phyloP scores from a whole-genome alignment of 306 rosid genomes.

The Citrullus mucosospermus region DNA sequence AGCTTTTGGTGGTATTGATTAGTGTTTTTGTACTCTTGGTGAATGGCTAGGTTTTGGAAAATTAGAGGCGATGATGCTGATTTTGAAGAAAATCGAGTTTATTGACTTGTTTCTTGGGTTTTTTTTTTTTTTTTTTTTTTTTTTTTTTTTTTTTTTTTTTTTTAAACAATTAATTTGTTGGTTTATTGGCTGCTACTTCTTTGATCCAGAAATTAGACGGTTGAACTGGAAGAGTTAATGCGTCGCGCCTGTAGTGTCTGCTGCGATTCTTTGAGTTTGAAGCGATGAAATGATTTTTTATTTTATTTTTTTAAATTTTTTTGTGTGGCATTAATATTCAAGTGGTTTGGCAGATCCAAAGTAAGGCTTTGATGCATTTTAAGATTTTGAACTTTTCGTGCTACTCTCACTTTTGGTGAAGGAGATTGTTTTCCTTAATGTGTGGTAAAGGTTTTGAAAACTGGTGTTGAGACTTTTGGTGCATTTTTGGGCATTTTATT shows the following conservation, averaged over 20 bases:
- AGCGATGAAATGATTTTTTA: neutral
- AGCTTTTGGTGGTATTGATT: neutral
- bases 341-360: slow-evolving; percentile 1
- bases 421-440: neutral
- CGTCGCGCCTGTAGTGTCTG: neutral
- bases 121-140: too few species aligned
- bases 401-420: neutral
- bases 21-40: neutral
- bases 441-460: neutral
- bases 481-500: neutral
- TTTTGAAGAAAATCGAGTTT: neutral
- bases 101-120: neutral
- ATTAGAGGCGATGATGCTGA: neutral
- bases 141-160: too few species aligned
- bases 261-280: neutral
- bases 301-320: neutral
- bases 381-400: neutral
- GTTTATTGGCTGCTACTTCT: neutral
- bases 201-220: neutral
- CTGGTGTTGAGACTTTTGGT: neutral
- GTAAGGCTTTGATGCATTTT: neutral
- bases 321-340: neutral
- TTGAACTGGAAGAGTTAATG: neutral
- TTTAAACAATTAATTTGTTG: neutral
- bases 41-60: neutral